Evolutionary conservation across 163 green algal genomes (phyloP).

Genomic region (Scenedesmus sp.): DNA sequence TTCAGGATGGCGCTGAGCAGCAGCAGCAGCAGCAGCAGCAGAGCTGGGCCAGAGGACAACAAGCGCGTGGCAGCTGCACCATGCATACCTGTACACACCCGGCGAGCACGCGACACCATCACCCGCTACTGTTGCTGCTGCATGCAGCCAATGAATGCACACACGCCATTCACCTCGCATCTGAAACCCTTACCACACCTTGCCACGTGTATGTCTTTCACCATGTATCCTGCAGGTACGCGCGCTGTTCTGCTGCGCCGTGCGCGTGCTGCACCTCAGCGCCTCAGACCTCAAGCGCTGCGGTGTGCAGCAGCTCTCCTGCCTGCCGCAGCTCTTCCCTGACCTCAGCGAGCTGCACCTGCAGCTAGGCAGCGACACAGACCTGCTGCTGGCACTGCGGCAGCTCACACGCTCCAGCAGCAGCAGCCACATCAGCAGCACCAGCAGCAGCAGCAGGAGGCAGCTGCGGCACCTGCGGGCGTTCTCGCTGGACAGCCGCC

Average conservation of each 20-base stretch:
- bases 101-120: too few relatives aligned
- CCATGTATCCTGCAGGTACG: not conserved
- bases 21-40: too few relatives aligned
- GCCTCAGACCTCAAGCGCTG: not conserved
- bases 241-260: not conserved
- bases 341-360: slow-evolving; percentile 35
- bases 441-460: not conserved
- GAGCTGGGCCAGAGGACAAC: too few relatives aligned
- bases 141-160: too few relatives aligned
- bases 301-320: not conserved
- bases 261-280: not conserved
- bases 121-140: too few relatives aligned
- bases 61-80: too few relatives aligned
- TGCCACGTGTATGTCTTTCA: not conserved
- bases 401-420: not conserved
- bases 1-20: too few relatives aligned
- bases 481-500: slow-evolving; percentile 5
- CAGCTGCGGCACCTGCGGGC: slow-evolving; percentile 22
- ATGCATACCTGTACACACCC: too few relatives aligned
- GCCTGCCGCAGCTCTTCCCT: slow-evolving; percentile 17
- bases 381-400: not conserved
- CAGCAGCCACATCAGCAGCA: not conserved
- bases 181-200: too few relatives aligned
- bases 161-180: too few relatives aligned
- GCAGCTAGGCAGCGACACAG: slow-evolving; percentile 21